phyloP scores from a whole-genome alignment of 1,284 basidiomycete species.

The Rhizopogon parksii region DNA sequence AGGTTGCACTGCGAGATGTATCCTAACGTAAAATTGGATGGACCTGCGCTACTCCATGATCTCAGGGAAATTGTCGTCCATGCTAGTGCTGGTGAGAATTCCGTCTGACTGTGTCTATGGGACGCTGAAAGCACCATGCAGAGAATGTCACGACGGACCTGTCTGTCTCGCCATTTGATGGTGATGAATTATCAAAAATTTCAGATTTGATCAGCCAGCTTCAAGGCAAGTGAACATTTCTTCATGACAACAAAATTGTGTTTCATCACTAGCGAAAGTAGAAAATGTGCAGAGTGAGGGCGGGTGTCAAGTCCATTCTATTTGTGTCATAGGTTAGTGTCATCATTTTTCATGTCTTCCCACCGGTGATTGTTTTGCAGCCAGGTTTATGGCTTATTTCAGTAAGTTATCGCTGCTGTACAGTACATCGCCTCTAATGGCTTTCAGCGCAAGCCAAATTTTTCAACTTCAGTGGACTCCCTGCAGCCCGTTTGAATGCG shows the following conservation, averaged over 20 bases:
- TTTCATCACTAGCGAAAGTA: background rate
- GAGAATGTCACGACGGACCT: slow-evolving; percentile 8
- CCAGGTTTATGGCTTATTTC: slow-evolving; percentile 10
- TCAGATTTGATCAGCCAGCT: slow-evolving; percentile 5
- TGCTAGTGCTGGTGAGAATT: slow-evolving; percentile 9
- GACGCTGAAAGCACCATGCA: background rate
- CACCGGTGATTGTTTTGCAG: background rate
- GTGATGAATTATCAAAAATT: slow-evolving; percentile 5
- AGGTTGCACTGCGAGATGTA: slow-evolving; percentile 11
- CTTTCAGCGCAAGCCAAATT: slow-evolving; percentile 14
- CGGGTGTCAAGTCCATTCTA: slow-evolving; percentile 17
- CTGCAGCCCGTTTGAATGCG: slow-evolving; percentile 28
- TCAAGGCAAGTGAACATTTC: background rate
- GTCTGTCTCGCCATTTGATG: slow-evolving; percentile 8
- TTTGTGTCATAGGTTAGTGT: slow-evolving; percentile 8
- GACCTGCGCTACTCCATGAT: slow-evolving; percentile 4
- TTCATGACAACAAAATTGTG: background rate
- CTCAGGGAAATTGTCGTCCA: slow-evolving; percentile 8
- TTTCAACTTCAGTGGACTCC: slow-evolving; percentile 31
- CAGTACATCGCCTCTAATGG: background rate
- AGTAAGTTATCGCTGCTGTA: slow-evolving; percentile 2
- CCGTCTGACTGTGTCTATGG: slow-evolving; percentile 24
- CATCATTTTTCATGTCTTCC: no score
- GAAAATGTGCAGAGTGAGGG: background rate
- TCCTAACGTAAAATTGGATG: background rate